Conservation (phyloP, 768 basidiomycete genomes). For the Fibroporia radiculosa region DNA sequence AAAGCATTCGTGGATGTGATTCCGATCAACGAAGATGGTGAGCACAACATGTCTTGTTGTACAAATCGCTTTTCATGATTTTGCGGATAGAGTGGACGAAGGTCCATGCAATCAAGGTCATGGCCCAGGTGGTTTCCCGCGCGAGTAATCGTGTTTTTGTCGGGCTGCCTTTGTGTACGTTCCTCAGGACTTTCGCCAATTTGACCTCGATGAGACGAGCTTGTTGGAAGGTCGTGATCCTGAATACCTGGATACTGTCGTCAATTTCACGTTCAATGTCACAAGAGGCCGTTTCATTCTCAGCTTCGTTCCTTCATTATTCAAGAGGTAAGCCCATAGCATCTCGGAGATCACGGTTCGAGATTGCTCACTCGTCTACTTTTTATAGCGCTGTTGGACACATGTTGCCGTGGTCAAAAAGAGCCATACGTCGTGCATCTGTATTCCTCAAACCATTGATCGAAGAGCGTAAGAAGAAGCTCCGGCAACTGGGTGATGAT, state of each 20-base stretch:
- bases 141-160: slow-evolving; percentile 16
- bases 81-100: background rate
- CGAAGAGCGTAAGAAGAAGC: slow-evolving; percentile 12
- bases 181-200: background rate
- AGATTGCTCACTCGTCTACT: background rate
- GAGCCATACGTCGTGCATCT: slow-evolving; percentile 6
- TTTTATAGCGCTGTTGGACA: slow-evolving; percentile 9
- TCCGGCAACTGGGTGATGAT: slow-evolving; percentile 15
- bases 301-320: slow-evolving; percentile 24
- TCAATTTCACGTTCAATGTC: slow-evolving; percentile 27
- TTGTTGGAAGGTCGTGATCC: slow-evolving; percentile 20
- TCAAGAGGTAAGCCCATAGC: slow-evolving; percentile 26
- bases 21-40: slow-evolving; percentile 9
- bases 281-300: slow-evolving; percentile 20
- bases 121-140: slow-evolving; percentile 11
- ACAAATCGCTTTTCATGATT: no score
- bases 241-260: slow-evolving; percentile 23
- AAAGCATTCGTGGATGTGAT: slow-evolving; percentile 11
- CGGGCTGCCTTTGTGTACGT: slow-evolving; percentile 13
- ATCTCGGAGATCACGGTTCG: background rate
- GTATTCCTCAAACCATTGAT: slow-evolving; percentile 14
- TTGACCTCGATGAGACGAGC: background rate
- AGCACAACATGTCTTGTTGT: background rate
- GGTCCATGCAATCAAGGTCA: slow-evolving; percentile 3
- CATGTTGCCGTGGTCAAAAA: slow-evolving; percentile 10